These are phyloP conservation scores for Chrysopogon serrulatus DNA, from an alignment of 176 grass and related monocot genomes.

Conservation along the genomic window DNA sequence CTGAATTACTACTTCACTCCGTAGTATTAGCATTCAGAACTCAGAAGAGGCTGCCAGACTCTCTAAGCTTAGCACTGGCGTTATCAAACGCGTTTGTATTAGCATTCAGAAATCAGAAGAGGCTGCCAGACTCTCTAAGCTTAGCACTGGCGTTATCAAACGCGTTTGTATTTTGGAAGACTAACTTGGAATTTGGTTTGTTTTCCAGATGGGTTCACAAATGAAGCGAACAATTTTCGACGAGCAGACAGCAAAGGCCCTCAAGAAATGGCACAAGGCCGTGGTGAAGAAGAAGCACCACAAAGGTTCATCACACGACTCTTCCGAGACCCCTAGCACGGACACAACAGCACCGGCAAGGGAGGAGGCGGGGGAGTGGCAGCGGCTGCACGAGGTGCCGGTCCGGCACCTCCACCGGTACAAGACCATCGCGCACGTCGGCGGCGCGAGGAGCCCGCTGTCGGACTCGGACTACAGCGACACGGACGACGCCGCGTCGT, in stretches of 20 bases:
- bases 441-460: conserved; percentile 28
- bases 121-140: not conserved
- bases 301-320: conserved; percentile 14
- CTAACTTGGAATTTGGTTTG: not conserved
- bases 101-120: not conserved
- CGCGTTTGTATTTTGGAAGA: not conserved
- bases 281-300: conserved; percentile 52
- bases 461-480: conserved; percentile 48
- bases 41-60: not conserved
- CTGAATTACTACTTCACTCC: not conserved
- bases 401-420: conserved; percentile 41
- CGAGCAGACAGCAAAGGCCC: conserved; percentile 60
- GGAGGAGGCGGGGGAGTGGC: conserved; percentile 18
- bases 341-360: not conserved
- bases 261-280: conserved; percentile 71
- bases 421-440: conserved; percentile 50
- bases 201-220: conserved; percentile 77
- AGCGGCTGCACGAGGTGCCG: not conserved
- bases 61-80: not conserved
- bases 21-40: not conserved
- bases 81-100: not conserved
- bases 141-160: not conserved
- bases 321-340: conserved; percentile 12
- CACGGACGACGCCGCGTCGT: conserved; percentile 25
- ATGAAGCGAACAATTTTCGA: conserved; percentile 90